Percentiles rank a stretch among this genome's conserved stretches.
phyloP scores from a whole-genome alignment of 768 basidiomycete genomes.

The Tricholoma hemisulphureum region DNA sequence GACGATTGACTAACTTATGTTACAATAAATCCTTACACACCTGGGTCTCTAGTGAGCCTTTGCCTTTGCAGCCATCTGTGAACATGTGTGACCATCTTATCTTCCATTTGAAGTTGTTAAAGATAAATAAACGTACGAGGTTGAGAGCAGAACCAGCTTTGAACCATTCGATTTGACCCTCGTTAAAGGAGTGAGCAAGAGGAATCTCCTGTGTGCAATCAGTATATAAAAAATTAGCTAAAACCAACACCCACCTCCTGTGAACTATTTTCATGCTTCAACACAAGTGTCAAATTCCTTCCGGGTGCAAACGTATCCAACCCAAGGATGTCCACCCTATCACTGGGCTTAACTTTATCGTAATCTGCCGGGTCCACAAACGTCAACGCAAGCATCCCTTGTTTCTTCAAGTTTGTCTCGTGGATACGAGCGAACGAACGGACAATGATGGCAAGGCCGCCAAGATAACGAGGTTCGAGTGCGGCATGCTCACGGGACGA shows the following conservation, averaged over 20 bases:
- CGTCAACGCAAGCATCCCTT: slow-evolving; percentile 96
- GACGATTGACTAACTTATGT: background rate
- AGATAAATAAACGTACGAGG: slow-evolving; percentile 49
- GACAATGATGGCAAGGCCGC: slow-evolving; percentile 93
- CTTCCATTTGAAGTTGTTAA: background rate
- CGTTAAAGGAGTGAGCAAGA: slow-evolving; percentile 93
- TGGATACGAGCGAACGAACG: slow-evolving; percentile 98
- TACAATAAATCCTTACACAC: background rate
- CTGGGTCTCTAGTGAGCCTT: slow-evolving; percentile 32
- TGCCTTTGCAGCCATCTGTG: slow-evolving; percentile 68
- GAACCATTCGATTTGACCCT: slow-evolving; percentile 98
- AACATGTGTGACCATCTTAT: slow-evolving; percentile 9
- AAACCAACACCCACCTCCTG: slow-evolving; percentile 48
- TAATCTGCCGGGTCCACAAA: slow-evolving; percentile 93
- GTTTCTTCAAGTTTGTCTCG: slow-evolving; percentile 99
- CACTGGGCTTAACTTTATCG: slow-evolving; percentile 84
- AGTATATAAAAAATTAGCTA: slow-evolving; percentile 2
- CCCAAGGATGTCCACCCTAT: slow-evolving; percentile 87
- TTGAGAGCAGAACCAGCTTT: slow-evolving; percentile 95
- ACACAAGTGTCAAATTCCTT: slow-evolving; percentile 80
- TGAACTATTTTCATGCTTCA: slow-evolving; percentile 81
- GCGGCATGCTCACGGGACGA: slow-evolving; percentile 98
- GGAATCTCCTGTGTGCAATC: slow-evolving; percentile 51
- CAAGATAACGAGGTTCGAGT: slow-evolving; percentile 92
- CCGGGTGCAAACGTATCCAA: slow-evolving; percentile 88